These are phyloP conservation scores for Botrytis squamosa DNA, from an alignment of 2,329 filamentous ascomycete species.

Conservation along the genomic window DNA sequence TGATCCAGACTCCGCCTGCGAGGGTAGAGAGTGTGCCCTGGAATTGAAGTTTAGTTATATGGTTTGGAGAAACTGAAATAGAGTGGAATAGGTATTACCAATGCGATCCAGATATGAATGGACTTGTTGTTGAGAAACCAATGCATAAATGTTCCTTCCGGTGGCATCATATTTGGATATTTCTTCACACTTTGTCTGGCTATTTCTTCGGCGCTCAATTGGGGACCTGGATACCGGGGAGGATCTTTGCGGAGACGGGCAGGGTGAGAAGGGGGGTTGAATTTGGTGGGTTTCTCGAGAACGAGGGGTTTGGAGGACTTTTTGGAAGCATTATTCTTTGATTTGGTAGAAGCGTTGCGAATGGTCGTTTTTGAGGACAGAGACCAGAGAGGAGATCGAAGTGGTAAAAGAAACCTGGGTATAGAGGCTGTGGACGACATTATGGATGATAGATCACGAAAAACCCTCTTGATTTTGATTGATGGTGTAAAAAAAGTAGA, in stretches of 20 bases:
- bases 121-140: constrained; percentile 77
- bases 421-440: constrained; percentile 51
- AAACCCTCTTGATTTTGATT: background rate
- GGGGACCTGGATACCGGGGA: constrained; percentile 69
- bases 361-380: constrained; percentile 35
- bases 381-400: constrained; percentile 57
- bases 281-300: constrained; percentile 83
- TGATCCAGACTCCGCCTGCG: constrained; percentile 69
- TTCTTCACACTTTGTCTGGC: constrained; percentile 64
- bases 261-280: constrained; percentile 89
- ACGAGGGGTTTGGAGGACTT: constrained; percentile 56
- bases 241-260: constrained; percentile 59
- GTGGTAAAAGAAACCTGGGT: constrained; percentile 67
- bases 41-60: constrained; percentile 7
- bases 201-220: constrained; percentile 63
- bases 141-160: constrained; percentile 76
- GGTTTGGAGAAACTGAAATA: background rate
- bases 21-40: constrained; percentile 48
- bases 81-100: constrained; percentile 55
- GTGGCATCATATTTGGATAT: constrained; percentile 89
- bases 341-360: constrained; percentile 40
- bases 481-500: background rate
- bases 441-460: background rate
- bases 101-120: constrained; percentile 79
- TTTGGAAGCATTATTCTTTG: constrained; percentile 25